Evolutionary conservation across 2,329 filamentous ascomycete species (phyloP).

Genomic region (Curvularia spicifera): DNA sequence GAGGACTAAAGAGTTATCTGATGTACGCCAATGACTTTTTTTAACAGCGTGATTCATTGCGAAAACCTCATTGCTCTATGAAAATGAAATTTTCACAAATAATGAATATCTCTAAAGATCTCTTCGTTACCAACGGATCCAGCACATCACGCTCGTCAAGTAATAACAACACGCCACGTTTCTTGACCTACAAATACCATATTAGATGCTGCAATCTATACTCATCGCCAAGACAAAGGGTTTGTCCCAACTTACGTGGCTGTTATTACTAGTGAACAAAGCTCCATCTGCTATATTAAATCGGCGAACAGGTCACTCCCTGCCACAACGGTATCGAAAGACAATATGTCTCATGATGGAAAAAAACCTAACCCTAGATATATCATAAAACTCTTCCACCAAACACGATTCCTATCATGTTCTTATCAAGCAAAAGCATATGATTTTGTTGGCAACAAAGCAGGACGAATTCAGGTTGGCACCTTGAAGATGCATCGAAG

Average conservation of each 20-base stretch:
- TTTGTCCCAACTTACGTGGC: too few relatives aligned
- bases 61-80: neutral
- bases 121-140: neutral
- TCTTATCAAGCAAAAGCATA: too few relatives aligned
- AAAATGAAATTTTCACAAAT: neutral
- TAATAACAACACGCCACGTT: neutral
- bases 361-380: neutral
- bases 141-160: too few relatives aligned
- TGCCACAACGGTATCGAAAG: neutral
- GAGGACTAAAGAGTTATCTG: neutral
- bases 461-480: too few relatives aligned
- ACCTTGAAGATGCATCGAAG: too few relatives aligned
- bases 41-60: neutral
- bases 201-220: neutral
- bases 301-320: neutral
- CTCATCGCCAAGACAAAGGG: too few relatives aligned
- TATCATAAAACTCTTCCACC: neutral
- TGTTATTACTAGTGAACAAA: neutral
- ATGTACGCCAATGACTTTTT: neutral
- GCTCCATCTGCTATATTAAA: neutral
- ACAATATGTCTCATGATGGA: neutral
- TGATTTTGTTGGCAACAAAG: too few relatives aligned
- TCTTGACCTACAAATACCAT: neutral
- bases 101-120: neutral
- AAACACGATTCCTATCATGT: too few relatives aligned